Evolutionary conservation across 176 grass and related monocot genomes (phyloP).

Genomic region (Ananas comosus): DNA sequence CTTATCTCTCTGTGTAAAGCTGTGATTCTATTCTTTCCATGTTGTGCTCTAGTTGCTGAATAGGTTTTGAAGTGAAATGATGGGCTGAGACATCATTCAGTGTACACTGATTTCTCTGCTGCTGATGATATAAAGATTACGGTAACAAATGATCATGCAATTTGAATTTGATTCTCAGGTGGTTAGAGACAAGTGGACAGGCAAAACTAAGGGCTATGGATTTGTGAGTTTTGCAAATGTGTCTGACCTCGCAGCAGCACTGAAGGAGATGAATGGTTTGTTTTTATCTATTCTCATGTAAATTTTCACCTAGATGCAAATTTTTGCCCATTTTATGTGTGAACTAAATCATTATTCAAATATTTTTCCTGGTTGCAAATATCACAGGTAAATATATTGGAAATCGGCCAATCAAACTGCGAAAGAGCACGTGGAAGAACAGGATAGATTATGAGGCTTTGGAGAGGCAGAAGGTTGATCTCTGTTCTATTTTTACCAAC

Average conservation of each 20-base stretch:
- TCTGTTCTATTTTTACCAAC: background rate
- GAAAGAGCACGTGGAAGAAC: conserved; percentile 78
- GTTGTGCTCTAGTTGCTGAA: background rate
- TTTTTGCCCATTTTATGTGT: background rate
- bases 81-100: background rate
- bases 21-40: background rate
- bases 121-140: background rate
- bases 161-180: background rate
- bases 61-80: background rate
- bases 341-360: background rate
- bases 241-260: conserved; percentile 44
- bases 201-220: conserved; percentile 70
- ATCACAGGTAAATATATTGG: conserved; percentile 82
- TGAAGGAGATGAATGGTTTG: conserved; percentile 78
- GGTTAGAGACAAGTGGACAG: conserved; percentile 46
- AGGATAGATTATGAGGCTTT: conserved; percentile 56
- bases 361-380: too few species aligned
- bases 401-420: conserved; percentile 72
- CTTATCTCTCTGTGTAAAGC: background rate
- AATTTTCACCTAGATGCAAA: background rate
- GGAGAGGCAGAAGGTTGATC: conserved; percentile 54
- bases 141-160: background rate
- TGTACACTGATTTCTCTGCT: background rate
- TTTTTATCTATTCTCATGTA: background rate
- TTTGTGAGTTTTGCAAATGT: conserved; percentile 76